Base-by-base conservation (phyloP, 2,329 filamentous ascomycete genomes). In the Cladophialophora yegresii region DNA sequence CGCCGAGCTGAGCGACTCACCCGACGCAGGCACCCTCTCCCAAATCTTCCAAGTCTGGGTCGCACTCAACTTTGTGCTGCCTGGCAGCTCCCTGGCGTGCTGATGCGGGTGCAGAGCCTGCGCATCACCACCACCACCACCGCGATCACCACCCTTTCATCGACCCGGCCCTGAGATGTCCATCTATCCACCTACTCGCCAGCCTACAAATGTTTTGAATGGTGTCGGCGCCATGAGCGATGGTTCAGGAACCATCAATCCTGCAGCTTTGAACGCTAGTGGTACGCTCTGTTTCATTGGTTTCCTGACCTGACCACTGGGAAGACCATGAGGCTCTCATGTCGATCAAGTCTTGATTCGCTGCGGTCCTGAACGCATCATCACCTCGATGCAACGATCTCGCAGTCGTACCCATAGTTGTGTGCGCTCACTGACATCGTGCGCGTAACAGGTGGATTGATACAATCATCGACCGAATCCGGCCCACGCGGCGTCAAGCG, bases 171-270 rank as follows among this genome's bases (percentile, higher is more conserved):
- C 61, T 65, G 66, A 68, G 62, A 71, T 71, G 70, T 74, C 72
- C 72, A 81, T 82, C 77, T 82, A 82, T 75, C 77, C 78, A 73
- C 75, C 79, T 61, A 63, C 73, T 71, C 78, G 79, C 67, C 75
- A 78, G 56, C 72, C 76, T 82, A 82, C 85, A 77, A 81, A 84
- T 77, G 83, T 85, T 78, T 84, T 87, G 78, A 89, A 88, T 83
- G 86, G 87, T 79, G 76, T 83, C 72, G 77, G 65, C 67, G 64
- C 68, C 64, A 71, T 80, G 66, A 81, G 84, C 73, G 89, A 90
- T 85, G 89, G 91, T 77, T 89, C 89, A 82, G 90, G 89, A 77
- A 96, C 92, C 76, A 95, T 96, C 83, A 91, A 96, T 83, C 92
- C 92, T 77, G 91, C 91, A 75, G 90, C 89, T 70, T 84, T 96